A percentile compares a stretch with the other conserved stretches of the same genome.
These are phyloP conservation scores for Nemania diffusa DNA, from an alignment of 2,329 filamentous ascomycete species.

Conservation along the genomic window DNA sequence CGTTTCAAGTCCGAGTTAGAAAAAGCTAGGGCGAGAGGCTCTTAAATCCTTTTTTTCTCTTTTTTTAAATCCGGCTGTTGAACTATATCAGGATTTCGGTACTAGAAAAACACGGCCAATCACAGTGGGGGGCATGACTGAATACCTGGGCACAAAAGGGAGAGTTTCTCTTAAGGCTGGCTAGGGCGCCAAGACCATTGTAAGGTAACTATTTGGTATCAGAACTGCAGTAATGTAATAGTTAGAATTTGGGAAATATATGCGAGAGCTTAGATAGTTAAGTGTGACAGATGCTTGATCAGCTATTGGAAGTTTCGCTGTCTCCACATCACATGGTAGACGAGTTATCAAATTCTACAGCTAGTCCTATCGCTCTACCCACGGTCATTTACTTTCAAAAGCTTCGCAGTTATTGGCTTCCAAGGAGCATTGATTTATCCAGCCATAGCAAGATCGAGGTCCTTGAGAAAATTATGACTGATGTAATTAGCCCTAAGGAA, in stretches of 20 bases:
- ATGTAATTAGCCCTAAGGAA: neutral
- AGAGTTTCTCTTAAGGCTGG: neutral
- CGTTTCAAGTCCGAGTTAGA: neutral
- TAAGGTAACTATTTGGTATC: neutral
- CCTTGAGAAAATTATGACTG: neutral
- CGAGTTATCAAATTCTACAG: neutral
- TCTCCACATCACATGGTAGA: slow-evolving; percentile 27
- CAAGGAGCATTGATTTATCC: too few relatives aligned
- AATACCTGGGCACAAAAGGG: neutral
- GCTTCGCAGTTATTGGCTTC: too few relatives aligned
- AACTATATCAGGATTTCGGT: neutral
- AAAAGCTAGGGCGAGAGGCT: neutral
- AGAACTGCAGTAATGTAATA: neutral
- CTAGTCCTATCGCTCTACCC: neutral
- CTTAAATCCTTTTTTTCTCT: neutral
- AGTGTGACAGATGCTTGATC: neutral
- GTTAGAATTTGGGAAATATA: neutral
- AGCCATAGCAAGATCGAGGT: neutral
- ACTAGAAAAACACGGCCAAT: neutral
- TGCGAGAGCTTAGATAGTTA: neutral
- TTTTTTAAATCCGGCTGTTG: too few relatives aligned
- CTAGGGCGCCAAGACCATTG: neutral
- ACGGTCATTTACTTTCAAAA: neutral
- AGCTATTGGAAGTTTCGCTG: slow-evolving; percentile 1
- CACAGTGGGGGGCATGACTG: neutral